Conservation (phyloP, 2,329 filamentous ascomycete species). For the Epichloe baconii region DNA sequence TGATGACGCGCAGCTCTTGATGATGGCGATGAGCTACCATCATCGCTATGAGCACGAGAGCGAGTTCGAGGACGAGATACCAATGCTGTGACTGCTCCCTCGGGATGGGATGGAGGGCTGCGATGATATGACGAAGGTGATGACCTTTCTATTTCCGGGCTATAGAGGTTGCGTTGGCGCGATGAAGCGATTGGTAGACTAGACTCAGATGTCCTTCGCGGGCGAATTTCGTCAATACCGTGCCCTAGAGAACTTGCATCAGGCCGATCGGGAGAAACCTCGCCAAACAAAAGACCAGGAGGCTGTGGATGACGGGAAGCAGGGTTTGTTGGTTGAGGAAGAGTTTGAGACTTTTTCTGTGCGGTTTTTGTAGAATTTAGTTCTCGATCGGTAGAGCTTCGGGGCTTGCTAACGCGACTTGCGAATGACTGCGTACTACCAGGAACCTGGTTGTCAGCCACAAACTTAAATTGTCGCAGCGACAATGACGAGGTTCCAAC, state of each 20-base stretch:
- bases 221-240: slow-evolving; percentile 41
- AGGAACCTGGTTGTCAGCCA: slow-evolving; percentile 37
- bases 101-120: slow-evolving; percentile 11
- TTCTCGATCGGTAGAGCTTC: slow-evolving; percentile 19
- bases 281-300: slow-evolving; percentile 58
- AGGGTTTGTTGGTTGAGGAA: slow-evolving; percentile 18
- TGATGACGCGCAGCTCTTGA: slow-evolving; percentile 18
- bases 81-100: not conserved
- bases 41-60: slow-evolving; percentile 48
- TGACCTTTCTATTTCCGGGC: slow-evolving; percentile 42
- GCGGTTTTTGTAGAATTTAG: slow-evolving; percentile 22
- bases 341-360: slow-evolving; percentile 21
- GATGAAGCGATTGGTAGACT: slow-evolving; percentile 40
- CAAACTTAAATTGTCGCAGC: slow-evolving; percentile 33
- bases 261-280: slow-evolving; percentile 50
- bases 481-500: slow-evolving; percentile 14
- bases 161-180: slow-evolving; percentile 42
- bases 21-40: slow-evolving; percentile 24
- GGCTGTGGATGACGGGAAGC: slow-evolving; percentile 23
- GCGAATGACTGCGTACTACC: slow-evolving; percentile 46
- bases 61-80: slow-evolving; percentile 20
- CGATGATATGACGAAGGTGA: slow-evolving; percentile 58
- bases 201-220: slow-evolving; percentile 60
- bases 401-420: slow-evolving; percentile 44
- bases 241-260: slow-evolving; percentile 41